Conservation (phyloP, 495 filamentous ascomycete species). For the Talaromyces ruber region DNA sequence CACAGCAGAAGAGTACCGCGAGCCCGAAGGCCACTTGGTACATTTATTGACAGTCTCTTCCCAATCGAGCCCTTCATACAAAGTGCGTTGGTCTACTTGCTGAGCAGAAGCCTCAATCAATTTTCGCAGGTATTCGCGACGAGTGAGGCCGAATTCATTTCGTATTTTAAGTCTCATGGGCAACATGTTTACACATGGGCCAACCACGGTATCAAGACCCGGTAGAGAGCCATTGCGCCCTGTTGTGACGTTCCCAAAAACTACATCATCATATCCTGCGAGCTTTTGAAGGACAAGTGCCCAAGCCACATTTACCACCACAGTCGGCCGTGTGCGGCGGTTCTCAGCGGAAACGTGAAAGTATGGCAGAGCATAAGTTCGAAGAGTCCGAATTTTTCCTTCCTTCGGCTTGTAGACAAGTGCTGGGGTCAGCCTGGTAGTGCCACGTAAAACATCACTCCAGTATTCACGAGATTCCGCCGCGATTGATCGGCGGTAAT, state of each 20-base stretch:
- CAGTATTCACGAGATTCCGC: slow-evolving; percentile 31
- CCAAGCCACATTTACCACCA: slow-evolving; percentile 36
- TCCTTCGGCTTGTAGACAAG: slow-evolving; percentile 1
- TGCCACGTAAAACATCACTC: slow-evolving; percentile 9
- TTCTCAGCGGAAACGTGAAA: slow-evolving; percentile 6
- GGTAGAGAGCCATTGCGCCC: slow-evolving; percentile 17
- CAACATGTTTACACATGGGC: slow-evolving; percentile 38
- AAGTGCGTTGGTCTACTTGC: background rate
- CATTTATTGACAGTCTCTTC: background rate
- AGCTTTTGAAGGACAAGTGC: slow-evolving; percentile 31
- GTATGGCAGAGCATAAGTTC: background rate
- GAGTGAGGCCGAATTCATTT: too few species aligned
- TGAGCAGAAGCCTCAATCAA: background rate
- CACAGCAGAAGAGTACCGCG: background rate
- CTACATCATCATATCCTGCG: slow-evolving; percentile 30
- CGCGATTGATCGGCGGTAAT: slow-evolving; percentile 7
- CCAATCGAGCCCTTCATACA: background rate
- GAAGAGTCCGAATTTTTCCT: slow-evolving; percentile 7
- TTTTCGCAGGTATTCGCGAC: background rate
- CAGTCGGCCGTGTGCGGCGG: slow-evolving; percentile 16
- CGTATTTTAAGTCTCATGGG: slow-evolving; percentile 19
- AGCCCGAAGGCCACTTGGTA: background rate
- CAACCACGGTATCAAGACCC: slow-evolving; percentile 25
- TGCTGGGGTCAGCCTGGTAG: background rate
- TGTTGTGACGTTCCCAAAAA: slow-evolving; percentile 30